These are phyloP conservation scores for Boechera stricta DNA, from an alignment of 345 rosid genomes.

Conservation along the genomic window DNA sequence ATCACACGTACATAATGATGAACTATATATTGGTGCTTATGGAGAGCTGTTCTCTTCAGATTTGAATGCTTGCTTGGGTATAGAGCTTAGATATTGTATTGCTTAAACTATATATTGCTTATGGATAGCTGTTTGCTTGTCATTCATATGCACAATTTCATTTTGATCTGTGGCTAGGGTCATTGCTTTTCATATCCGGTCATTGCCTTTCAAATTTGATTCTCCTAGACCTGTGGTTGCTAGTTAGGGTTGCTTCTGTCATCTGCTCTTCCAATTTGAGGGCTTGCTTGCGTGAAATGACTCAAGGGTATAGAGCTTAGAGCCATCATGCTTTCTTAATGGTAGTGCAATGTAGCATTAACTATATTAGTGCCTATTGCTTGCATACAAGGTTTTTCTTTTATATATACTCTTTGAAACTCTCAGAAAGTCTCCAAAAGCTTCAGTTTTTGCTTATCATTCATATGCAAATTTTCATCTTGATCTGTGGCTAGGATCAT, in stretches of 20 bases:
- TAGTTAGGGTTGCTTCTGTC: neutral
- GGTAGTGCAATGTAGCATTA: neutral
- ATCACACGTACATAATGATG: neutral
- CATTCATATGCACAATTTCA: neutral
- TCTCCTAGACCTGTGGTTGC: neutral
- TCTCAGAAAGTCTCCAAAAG: neutral
- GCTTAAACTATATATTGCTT: neutral
- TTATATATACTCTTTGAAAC: neutral
- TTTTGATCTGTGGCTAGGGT: neutral
- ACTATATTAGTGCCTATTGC: neutral
- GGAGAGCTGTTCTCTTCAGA: too few species aligned
- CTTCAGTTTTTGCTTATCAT: neutral
- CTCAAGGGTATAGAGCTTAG: neutral
- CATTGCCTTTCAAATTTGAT: neutral
- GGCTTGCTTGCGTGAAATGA: neutral
- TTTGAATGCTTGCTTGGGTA: neutral
- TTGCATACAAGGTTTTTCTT: neutral
- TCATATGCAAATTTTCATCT: neutral
- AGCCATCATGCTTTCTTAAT: neutral
- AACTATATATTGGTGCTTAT: neutral
- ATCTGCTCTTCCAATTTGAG: neutral
- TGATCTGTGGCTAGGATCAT: neutral
- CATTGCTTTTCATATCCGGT: neutral
- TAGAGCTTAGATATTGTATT: neutral
- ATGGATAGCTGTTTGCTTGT: slow-evolving; percentile 15